Percentiles rank a stretch among this genome's conserved stretches.
Evolutionary conservation across 164 flowering plant genomes (phyloP).

Genomic region (Sextonia rubra): DNA sequence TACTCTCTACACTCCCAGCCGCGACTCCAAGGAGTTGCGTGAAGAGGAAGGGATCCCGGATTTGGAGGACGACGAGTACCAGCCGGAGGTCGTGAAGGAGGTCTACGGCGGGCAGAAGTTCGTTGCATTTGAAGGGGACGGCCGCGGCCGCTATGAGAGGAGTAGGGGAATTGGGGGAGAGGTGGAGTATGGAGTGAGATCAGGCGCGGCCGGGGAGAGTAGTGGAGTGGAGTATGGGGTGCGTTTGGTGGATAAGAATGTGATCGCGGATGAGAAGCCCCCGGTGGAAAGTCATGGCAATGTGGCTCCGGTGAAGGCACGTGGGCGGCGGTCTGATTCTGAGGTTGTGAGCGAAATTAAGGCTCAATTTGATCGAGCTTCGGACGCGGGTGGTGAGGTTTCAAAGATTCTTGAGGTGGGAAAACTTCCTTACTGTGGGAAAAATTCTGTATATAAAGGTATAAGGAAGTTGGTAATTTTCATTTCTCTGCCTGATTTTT

Average conservation of each 20-base stretch:
- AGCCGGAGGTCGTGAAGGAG: constrained; percentile 75
- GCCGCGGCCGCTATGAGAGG: constrained; percentile 20
- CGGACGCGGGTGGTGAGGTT: constrained; percentile 66
- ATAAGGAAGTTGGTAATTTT: neutral
- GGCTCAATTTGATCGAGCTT: constrained; percentile 68
- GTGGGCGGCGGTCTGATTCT: constrained; percentile 24
- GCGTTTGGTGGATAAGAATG: constrained; percentile 73
- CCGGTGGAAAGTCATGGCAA: constrained; percentile 33
- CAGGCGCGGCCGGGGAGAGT: constrained; percentile 21
- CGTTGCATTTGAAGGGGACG: constrained; percentile 24
- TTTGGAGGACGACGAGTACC: constrained; percentile 79
- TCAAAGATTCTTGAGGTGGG: constrained; percentile 83
- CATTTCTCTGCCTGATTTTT: neutral
- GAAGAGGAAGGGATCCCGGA: constrained; percentile 99
- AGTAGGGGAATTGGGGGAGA: constrained; percentile 18
- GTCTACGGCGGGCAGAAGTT: constrained; percentile 58
- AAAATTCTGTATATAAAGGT: constrained; percentile 58
- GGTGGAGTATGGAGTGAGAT: neutral
- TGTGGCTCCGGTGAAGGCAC: constrained; percentile 30
- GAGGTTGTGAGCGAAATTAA: constrained; percentile 67
- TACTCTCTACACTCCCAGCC: constrained; percentile 56
- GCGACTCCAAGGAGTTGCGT: constrained; percentile 77
- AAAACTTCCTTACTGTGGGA: constrained; percentile 58
- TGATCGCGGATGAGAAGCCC: constrained; percentile 34
- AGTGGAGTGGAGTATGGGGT: constrained; percentile 60